These are phyloP conservation scores for Debaryomyces sp. DNA, from an alignment of 1,139 yeast genomes.

Conservation along the genomic window DNA sequence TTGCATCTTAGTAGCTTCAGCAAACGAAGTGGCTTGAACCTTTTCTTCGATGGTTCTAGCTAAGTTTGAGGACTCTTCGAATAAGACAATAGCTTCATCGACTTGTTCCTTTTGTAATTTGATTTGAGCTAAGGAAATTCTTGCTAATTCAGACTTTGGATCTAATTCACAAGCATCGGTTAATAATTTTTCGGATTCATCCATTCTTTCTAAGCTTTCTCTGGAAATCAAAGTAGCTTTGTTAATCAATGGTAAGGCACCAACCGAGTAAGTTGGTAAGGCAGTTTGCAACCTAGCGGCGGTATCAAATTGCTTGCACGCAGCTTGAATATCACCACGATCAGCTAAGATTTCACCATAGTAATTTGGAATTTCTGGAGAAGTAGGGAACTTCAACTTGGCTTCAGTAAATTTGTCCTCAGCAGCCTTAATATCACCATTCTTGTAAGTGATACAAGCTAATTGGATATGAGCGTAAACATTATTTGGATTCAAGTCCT, in stretches of 20 bases:
- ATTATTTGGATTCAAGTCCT: conserved; percentile 71
- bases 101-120: conserved; percentile 81
- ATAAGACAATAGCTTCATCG: conserved; percentile 78
- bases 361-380: conserved; percentile 92
- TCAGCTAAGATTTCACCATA: conserved; percentile 94
- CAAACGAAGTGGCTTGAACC: conserved; percentile 87
- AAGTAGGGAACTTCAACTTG: conserved; percentile 75
- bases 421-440: conserved; percentile 63
- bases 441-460: conserved; percentile 90
- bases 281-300: conserved; percentile 84
- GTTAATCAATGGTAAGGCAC: conserved; percentile 88
- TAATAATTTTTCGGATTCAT: conserved; percentile 68
- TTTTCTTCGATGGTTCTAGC: conserved; percentile 88
- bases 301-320: conserved; percentile 82
- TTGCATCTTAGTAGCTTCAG: conserved; percentile 89
- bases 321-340: conserved; percentile 69
- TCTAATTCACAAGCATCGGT: conserved; percentile 80
- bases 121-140: conserved; percentile 87
- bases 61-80: conserved; percentile 79
- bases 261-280: conserved; percentile 62
- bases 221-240: conserved; percentile 78
- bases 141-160: conserved; percentile 86
- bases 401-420: conserved; percentile 74
- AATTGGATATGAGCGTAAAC: conserved; percentile 88
- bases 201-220: conserved; percentile 55